Percentiles rank a stretch among this genome's conserved stretches.
Evolutionary conservation across 208 protist species (phyloP).

Genomic region (Wallacemonas sp.): DNA sequence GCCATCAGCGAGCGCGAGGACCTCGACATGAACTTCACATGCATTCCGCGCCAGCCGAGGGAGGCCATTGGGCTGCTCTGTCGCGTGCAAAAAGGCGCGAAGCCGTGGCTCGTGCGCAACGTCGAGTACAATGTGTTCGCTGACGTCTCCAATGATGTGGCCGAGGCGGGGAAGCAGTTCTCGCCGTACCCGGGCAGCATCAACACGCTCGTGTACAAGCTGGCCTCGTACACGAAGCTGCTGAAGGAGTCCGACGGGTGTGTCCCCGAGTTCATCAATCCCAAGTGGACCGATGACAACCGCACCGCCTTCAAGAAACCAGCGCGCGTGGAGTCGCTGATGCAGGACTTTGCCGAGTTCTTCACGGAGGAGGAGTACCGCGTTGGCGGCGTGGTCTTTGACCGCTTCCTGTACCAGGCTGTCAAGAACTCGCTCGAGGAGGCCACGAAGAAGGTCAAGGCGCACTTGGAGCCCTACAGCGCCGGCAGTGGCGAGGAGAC

Average conservation of each 20-base stretch:
- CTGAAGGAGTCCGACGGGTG: constrained; percentile 60
- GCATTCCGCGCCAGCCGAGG: constrained; percentile 81
- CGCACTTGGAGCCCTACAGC: constrained; percentile 57
- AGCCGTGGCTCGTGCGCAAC: constrained; percentile 44
- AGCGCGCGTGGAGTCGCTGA: constrained; percentile 88
- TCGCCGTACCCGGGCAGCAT: constrained; percentile 93
- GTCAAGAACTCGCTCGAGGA: constrained; percentile 86
- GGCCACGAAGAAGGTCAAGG: constrained; percentile 41
- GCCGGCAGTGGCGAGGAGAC: constrained; percentile 71
- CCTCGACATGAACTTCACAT: constrained; percentile 91
- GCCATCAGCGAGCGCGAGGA: constrained; percentile 65
- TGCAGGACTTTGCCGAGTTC: constrained; percentile 84
- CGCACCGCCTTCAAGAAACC: constrained; percentile 72
- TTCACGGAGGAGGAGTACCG: constrained; percentile 28
- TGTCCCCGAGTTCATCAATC: constrained; percentile 96
- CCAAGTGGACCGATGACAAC: constrained; percentile 83
- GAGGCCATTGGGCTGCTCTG: constrained; percentile 84
- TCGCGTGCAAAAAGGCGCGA: constrained; percentile 16
- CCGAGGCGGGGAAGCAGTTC: constrained; percentile 31
- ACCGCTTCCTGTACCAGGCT: constrained; percentile 79
- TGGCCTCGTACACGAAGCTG: constrained; percentile 58
- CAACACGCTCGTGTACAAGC: constrained; percentile 87
- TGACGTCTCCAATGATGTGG: constrained; percentile 52
- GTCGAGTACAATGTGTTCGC: constrained; percentile 91
- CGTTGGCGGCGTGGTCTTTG: constrained; percentile 75